phyloP scores from a whole-genome alignment of 306 rosid species.

The Cucumis sativus region DNA sequence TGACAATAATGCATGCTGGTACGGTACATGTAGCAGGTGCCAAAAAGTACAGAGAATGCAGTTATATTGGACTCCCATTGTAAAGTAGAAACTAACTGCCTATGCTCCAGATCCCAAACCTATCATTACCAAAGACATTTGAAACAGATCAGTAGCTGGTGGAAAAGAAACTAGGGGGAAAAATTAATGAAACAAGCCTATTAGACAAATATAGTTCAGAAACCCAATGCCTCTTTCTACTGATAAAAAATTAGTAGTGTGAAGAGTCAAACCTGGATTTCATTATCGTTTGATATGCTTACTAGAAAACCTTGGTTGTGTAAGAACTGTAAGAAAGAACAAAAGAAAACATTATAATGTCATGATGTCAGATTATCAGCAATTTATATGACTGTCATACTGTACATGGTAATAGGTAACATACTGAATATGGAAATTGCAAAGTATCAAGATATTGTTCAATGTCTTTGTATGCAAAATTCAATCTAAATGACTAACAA shows the following conservation, averaged over 20 bases:
- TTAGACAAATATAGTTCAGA: background rate
- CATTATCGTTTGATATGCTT: constrained; percentile 58
- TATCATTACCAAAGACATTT: constrained; percentile 40
- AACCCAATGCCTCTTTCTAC: background rate
- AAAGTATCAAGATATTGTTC: background rate
- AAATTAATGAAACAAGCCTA: constrained; percentile 1
- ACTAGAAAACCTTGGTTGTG: constrained; percentile 82
- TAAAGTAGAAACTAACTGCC: constrained; percentile 50
- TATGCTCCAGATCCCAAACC: constrained; percentile 91
- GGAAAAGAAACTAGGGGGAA: constrained; percentile 6
- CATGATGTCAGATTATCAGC: constrained; percentile 1
- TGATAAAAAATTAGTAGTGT: background rate
- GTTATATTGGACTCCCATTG: constrained; percentile 86
- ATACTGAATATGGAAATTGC: background rate
- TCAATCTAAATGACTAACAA: background rate
- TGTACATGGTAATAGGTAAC: background rate
- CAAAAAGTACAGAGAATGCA: constrained; percentile 68
- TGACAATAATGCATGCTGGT: constrained; percentile 16
- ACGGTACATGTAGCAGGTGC: constrained; percentile 74
- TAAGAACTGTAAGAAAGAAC: constrained; percentile 46
- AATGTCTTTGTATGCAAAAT: background rate
- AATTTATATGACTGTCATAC: background rate
- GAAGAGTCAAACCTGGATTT: constrained; percentile 53
- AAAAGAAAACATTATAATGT: background rate
- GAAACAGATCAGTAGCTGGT: constrained; percentile 14